Evolutionary conservation across 192 early-diverging fungal genomes (phyloP).

Genomic region (Gonapodya prolifera): DNA sequence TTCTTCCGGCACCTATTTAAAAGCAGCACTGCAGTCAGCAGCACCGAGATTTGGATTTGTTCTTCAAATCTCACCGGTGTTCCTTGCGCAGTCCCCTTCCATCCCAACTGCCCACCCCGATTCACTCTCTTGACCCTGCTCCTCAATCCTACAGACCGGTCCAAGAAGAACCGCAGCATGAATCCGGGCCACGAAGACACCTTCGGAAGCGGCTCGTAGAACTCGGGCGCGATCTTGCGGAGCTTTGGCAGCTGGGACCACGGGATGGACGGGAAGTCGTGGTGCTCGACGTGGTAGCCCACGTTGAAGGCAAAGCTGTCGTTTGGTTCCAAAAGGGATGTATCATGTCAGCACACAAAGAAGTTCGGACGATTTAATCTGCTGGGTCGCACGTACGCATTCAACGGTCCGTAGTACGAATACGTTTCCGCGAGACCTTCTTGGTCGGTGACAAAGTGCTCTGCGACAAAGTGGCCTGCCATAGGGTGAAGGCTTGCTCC

Average conservation of each 20-base stretch:
- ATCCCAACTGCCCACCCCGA: not conserved
- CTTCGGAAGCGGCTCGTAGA: conserved; percentile 72
- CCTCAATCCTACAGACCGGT: not conserved
- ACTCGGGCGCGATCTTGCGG: conserved; percentile 70
- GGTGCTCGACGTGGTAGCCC: conserved; percentile 97
- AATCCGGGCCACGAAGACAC: conserved; percentile 79
- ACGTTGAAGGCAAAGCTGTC: conserved; percentile 77
- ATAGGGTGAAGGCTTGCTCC: conserved; percentile 84
- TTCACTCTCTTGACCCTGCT: not conserved
- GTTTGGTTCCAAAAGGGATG: no score
- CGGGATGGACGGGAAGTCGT: conserved; percentile 84
- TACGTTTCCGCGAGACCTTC: conserved; percentile 77
- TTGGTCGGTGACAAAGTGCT: conserved; percentile 90
- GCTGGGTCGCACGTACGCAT: conserved; percentile 22
- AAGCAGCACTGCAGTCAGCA: no score
- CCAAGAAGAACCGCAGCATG: conserved; percentile 18
- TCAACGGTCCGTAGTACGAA: conserved; percentile 88
- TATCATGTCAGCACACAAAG: no score
- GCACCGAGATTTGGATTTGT: no score
- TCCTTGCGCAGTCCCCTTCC: no score
- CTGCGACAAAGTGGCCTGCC: conserved; percentile 92
- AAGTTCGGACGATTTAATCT: no score
- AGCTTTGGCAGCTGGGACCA: conserved; percentile 77
- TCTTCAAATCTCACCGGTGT: no score
- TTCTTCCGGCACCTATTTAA: no score